Evolutionary conservation across 169 alveolate genomes (phyloP), one percentile per base, ranked within the genome.

Genomic region (Babesia caballi): DNA sequence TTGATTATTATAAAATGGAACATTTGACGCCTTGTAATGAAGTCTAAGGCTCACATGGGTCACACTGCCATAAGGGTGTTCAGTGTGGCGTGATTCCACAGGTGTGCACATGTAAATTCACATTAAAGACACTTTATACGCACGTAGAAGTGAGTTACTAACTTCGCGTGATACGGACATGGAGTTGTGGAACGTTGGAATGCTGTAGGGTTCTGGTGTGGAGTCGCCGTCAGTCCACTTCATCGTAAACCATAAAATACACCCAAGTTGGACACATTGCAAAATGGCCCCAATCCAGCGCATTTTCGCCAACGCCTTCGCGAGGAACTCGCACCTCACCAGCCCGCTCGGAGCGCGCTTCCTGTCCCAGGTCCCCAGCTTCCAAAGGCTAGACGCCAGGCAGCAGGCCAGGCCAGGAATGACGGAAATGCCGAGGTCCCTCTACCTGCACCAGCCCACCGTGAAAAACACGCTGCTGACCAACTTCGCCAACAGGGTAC

Each of bases 401-500:
- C 28, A 49, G 47, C 52, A 35, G 35, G 1, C 36, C 12, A 52
- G 41, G 42, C 61, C n/a, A 12, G 11, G n/a, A 0, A n/a, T 14
- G 14, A 49, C 40, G 17, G 53, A 47, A 33, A 30, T 63, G 61
- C 73, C 73, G 46, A 63, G 60, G 60, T 63, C 73, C 6, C 8
- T 35, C 33, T 63, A 63, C 73, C 44, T 63, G 8, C 73, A 63
- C 73, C 73, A 63, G 38, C 59, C 59, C 6, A 47, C 61, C 41
- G 61, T 63, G 5, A 30, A 63, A 12, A 63, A 63, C 60, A 47
- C 73, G 9, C 52, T 63, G 14, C 60, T 63, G 21, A 63, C 73
- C 61, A 63, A 63, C 60, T 63, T 63, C 60, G 73, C 60, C 44
- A 63, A 63, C 73, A 63, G 73, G 73, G 73, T 63, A 63, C 4